These are phyloP conservation scores for Geotrichum phurueaensis DNA, from an alignment of 1,139 yeast species.

Conservation along the genomic window DNA sequence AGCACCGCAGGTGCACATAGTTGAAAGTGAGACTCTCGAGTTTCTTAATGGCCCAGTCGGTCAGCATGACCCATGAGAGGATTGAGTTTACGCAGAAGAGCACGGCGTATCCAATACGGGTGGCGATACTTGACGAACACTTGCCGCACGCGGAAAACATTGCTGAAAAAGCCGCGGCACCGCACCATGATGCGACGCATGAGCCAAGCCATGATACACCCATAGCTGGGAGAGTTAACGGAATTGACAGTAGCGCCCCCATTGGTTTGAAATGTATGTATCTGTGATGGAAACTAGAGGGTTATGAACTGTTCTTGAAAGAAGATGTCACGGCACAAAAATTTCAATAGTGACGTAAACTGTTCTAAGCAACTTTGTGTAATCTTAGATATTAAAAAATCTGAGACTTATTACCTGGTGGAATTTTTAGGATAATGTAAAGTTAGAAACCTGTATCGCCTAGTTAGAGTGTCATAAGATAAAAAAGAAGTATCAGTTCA, in stretches of 20 bases:
- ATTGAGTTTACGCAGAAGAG: conserved; percentile 72
- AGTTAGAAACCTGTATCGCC: neutral
- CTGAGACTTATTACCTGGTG: neutral
- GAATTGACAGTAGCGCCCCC: conserved; percentile 83
- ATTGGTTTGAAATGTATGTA: conserved; percentile 35
- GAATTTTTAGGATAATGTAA: neutral
- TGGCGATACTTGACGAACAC: conserved; percentile 68
- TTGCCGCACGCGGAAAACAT: conserved; percentile 48
- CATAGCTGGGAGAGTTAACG: conserved; percentile 37
- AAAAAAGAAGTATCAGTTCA: neutral
- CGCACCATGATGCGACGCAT: conserved; percentile 72
- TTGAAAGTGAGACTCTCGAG: conserved; percentile 64
- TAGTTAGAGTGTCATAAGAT: neutral
- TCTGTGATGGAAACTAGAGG: neutral
- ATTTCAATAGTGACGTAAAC: neutral
- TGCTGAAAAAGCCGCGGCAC: conserved; percentile 78
- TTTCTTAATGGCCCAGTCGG: conserved; percentile 71
- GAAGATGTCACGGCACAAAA: neutral
- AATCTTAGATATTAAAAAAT: neutral
- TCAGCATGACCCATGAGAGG: conserved; percentile 83
- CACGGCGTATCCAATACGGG: conserved; percentile 78
- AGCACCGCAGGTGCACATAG: conserved; percentile 60
- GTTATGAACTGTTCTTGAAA: neutral
- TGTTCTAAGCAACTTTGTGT: neutral
- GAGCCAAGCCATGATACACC: conserved; percentile 57